Base-by-base conservation (phyloP, 306 rosid species). In the Elaeagnus macrophylla region DNA sequence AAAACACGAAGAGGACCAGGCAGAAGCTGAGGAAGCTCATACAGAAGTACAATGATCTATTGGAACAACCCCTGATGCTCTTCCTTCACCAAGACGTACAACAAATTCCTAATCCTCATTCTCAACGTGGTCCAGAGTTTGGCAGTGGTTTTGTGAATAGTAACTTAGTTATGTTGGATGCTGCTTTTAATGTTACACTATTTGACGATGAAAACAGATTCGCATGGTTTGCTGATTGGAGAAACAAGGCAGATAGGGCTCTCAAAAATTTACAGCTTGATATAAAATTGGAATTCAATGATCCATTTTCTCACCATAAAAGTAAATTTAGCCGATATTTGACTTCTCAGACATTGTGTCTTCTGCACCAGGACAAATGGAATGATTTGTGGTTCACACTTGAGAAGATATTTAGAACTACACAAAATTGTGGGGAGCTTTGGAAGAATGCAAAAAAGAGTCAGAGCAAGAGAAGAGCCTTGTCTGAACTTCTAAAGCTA, bases 21-120 rank as follows among this genome's bases (percentile, higher is more conserved):
- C 84, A 77, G 75, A 91, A 86, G 80, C 82, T 91, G 64, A 84
- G 32, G 71, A 84, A 84, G 71, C 83, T 91, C 66, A 71, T 91
- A 54, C 78, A 84, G 69, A 87, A 91, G 67, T 86, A 78, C 61
- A 78, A 82, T 6, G 93, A 86, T 63, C 54, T 84, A 56, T 77
- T 91, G 77, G 85, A 86, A 70, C 77, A 80, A 66, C 89, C 97
- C 19, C 83, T 77, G 46, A 54, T 75, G 47, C 63, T 75, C 53
- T 83, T 85, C 60, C 77, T 89, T 44, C 78, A 73, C 66, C 81
- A 68, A 66, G 77, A 79, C 16, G 64, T 68, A 7, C 60, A 64
- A n/a, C 65, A 74, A 16, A 75, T 59, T 47, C 51, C 45, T 36
- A 70, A 62, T 43, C 48, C 67, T 60, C 78, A 69, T 53, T 65